These are phyloP conservation scores for Artemisia princeps DNA, from an alignment of 140 eudicot species.

Conservation along the genomic window DNA sequence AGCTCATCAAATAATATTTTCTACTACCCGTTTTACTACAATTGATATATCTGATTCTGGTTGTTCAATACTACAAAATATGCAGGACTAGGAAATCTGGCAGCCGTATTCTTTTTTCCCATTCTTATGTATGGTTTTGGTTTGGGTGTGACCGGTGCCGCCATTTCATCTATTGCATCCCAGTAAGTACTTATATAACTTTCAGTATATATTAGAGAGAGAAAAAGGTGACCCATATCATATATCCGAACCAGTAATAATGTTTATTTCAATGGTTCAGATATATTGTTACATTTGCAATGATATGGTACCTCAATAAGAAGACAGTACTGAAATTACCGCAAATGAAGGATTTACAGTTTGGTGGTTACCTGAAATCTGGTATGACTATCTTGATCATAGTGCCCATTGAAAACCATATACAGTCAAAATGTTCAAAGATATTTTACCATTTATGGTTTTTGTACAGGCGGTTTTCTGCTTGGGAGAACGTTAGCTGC, in stretches of 20 bases:
- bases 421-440: not conserved
- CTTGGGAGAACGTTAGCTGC: slow-evolving; percentile 85
- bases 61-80: not conserved
- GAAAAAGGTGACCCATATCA: no score
- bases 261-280: slow-evolving; percentile 34
- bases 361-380: slow-evolving; percentile 66
- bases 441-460: not conserved
- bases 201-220: not conserved
- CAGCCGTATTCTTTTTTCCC: slow-evolving; percentile 76
- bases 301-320: slow-evolving; percentile 69
- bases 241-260: not conserved
- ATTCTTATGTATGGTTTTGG: slow-evolving; percentile 53
- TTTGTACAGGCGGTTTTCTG: slow-evolving; percentile 60
- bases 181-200: slow-evolving; percentile 48
- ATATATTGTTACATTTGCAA: slow-evolving; percentile 67
- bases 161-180: slow-evolving; percentile 70
- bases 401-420: not conserved
- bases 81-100: slow-evolving; percentile 68
- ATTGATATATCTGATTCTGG: not conserved
- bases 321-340: slow-evolving; percentile 60
- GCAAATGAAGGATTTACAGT: slow-evolving; percentile 45
- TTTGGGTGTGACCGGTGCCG: slow-evolving; percentile 89
- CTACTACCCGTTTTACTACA: no score
- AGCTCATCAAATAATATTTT: no score
- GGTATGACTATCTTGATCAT: slow-evolving; percentile 37